Percentiles rank a stretch among this genome's conserved stretches.
These are phyloP conservation scores for Musa schizocarpa DNA, from an alignment of 176 grass and related monocot species.

Conservation along the genomic window DNA sequence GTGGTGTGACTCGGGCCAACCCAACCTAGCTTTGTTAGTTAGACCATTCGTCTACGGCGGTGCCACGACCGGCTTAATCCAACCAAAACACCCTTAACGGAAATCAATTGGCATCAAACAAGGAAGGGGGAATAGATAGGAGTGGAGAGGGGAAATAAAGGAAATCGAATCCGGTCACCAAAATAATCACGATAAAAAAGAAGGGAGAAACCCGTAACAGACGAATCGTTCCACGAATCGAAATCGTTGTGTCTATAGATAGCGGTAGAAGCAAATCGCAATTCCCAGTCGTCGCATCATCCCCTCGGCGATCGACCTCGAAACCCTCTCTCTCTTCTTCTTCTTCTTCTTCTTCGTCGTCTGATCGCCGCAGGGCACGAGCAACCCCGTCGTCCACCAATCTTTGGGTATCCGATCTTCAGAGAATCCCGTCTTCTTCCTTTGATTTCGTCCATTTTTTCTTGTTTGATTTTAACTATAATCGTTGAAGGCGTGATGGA, in stretches of 20 bases:
- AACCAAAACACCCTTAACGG: no score
- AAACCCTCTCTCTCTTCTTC: background rate
- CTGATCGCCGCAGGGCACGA: background rate
- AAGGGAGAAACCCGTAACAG: background rate
- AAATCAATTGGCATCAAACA: background rate
- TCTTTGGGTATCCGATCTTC: background rate
- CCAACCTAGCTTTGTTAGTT: no score
- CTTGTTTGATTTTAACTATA: background rate
- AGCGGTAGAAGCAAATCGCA: background rate
- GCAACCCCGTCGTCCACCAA: background rate
- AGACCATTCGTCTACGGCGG: no score
- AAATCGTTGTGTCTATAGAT: background rate
- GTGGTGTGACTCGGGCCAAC: no score
- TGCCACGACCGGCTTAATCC: no score
- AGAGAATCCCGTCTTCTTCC: background rate
- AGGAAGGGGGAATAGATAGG: background rate
- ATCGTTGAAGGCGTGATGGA: constrained; percentile 39
- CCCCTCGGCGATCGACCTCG: background rate
- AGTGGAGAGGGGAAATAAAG: background rate
- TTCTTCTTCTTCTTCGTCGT: background rate
- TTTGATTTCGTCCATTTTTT: background rate
- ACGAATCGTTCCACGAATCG: background rate
- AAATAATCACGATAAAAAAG: background rate
- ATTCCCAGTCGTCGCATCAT: background rate
- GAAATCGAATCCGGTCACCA: background rate